Percentiles rank a stretch among this genome's conserved stretches.
Evolutionary conservation across 768 basidiomycete species (phyloP).

Genomic region (Tubosaeta sp.): DNA sequence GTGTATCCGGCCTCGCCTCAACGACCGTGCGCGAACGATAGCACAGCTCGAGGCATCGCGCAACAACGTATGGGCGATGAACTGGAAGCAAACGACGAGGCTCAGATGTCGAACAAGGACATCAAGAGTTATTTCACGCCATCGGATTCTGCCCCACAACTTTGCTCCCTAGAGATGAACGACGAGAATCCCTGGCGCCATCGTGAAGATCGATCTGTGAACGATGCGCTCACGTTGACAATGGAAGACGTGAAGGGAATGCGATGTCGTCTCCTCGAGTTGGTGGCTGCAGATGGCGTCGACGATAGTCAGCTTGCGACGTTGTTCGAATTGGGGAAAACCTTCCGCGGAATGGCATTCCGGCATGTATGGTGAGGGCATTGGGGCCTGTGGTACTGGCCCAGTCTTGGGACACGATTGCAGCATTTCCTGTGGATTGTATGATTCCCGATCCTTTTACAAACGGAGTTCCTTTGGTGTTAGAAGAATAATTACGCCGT

Average conservation of each 20-base stretch:
- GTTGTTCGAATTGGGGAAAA: slow-evolving; percentile 21
- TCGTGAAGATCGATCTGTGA: not conserved
- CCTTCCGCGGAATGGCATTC: slow-evolving; percentile 19
- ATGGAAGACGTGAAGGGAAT: slow-evolving; percentile 13
- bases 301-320: slow-evolving; percentile 10
- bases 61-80: not conserved
- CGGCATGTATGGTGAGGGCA: slow-evolving; percentile 23
- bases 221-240: slow-evolving; percentile 15
- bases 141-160: not conserved
- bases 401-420: not conserved
- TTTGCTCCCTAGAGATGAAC: not conserved
- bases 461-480: not conserved
- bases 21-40: not conserved
- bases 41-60: not conserved
- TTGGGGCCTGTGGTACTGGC: not conserved
- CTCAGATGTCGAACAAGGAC: not conserved
- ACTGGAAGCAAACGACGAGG: not conserved
- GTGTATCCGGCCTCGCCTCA: slow-evolving; percentile 16
- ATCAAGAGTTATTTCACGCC: not conserved
- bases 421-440: not conserved
- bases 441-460: not conserved
- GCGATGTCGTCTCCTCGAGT: slow-evolving; percentile 13
- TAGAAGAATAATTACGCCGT: not conserved
- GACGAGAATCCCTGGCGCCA: not conserved
- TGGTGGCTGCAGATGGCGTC: not conserved